phyloP scores from a whole-genome alignment of 1,284 basidiomycete species.

The Leccinum fallax region DNA sequence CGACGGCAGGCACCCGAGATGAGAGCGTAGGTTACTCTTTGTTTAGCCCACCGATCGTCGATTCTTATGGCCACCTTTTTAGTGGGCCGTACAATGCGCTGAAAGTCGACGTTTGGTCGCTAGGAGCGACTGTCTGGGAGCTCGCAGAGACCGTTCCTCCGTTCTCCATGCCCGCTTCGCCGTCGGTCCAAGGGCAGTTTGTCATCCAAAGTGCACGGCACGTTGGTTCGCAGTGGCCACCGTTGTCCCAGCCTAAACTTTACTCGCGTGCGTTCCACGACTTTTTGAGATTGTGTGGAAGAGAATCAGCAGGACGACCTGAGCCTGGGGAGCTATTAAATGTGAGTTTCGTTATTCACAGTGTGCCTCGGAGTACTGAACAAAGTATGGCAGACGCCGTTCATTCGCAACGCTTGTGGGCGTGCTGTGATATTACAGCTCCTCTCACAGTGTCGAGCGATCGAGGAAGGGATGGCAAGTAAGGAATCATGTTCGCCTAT shows the following conservation, averaged over 20 bases:
- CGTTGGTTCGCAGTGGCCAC: slow-evolving; percentile 64
- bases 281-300: slow-evolving; percentile 68
- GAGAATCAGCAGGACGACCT: slow-evolving; percentile 59
- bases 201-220: slow-evolving; percentile 45
- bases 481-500: slow-evolving; percentile 34
- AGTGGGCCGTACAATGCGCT: slow-evolving; percentile 72
- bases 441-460: slow-evolving; percentile 64
- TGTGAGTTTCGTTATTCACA: slow-evolving; percentile 42
- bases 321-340: slow-evolving; percentile 58
- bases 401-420: slow-evolving; percentile 68
- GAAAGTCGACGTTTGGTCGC: slow-evolving; percentile 78
- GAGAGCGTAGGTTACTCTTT: slow-evolving; percentile 48
- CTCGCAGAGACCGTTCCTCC: slow-evolving; percentile 74
- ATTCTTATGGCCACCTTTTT: slow-evolving; percentile 3
- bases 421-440: slow-evolving; percentile 65
- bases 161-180: slow-evolving; percentile 51
- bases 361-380: slow-evolving; percentile 1
- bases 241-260: slow-evolving; percentile 55
- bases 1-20: slow-evolving; percentile 59
- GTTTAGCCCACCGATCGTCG: not conserved
- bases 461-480: slow-evolving; percentile 57
- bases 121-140: slow-evolving; percentile 83
- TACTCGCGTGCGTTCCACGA: slow-evolving; percentile 74
- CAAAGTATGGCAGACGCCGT: slow-evolving; percentile 48
- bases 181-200: slow-evolving; percentile 19